Evolutionary conservation across 495 filamentous ascomycete species (phyloP).

Genomic region (Corynascus novoguineensis): DNA sequence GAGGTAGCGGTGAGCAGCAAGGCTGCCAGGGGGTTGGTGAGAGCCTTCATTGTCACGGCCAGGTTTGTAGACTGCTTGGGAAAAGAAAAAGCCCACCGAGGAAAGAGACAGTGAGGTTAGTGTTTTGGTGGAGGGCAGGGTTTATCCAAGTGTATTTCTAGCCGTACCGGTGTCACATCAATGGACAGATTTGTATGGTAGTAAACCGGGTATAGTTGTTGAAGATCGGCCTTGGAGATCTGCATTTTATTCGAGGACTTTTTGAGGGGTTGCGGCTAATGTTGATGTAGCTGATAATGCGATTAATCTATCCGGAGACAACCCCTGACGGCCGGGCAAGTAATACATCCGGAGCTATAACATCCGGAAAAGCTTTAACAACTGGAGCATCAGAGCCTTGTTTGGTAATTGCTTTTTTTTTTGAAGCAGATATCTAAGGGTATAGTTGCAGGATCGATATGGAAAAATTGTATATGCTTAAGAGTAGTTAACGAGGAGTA

Average conservation of each 20-base stretch:
- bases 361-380: not conserved
- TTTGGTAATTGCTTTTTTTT: too few species aligned
- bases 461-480: too few species aligned
- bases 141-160: too few species aligned
- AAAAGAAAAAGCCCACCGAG: too few species aligned
- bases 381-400: too few species aligned
- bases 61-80: not conserved
- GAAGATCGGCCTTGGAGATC: not conserved
- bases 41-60: not conserved
- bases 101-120: too few species aligned
- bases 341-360: not conserved
- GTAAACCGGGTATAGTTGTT: not conserved
- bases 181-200: too few species aligned
- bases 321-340: not conserved
- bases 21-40: not conserved
- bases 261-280: not conserved
- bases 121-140: too few species aligned
- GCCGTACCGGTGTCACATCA: too few species aligned
- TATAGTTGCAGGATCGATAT: too few species aligned
- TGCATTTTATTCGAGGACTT: not conserved
- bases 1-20: conserved; percentile 8
- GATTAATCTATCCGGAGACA: not conserved
- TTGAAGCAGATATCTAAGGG: too few species aligned
- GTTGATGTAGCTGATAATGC: not conserved
- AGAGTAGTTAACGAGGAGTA: too few species aligned